These are phyloP conservation scores for Linnemannia hyalina DNA, from an alignment of 192 early-diverging fungal genomes.

Conservation along the genomic window DNA sequence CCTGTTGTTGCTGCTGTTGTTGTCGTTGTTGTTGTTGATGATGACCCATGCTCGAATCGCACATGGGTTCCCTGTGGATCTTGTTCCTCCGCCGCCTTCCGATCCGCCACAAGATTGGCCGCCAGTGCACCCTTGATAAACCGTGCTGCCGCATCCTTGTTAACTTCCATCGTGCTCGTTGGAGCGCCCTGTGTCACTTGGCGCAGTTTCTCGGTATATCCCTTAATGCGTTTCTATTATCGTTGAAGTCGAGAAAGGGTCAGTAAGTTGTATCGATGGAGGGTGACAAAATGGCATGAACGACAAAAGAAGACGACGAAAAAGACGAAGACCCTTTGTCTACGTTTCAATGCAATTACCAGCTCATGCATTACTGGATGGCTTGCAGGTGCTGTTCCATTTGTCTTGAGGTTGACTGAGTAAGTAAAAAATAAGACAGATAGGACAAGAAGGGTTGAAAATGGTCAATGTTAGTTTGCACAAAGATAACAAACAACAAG, in stretches of 20 bases:
- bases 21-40: background rate
- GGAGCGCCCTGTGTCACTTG: slow-evolving; percentile 29
- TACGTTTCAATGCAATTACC: slow-evolving; percentile 52
- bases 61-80: slow-evolving; percentile 20
- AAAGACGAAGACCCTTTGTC: background rate
- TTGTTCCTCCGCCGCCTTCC: slow-evolving; percentile 15
- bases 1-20: background rate
- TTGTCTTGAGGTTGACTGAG: slow-evolving; percentile 66
- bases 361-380: slow-evolving; percentile 71
- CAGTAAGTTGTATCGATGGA: background rate
- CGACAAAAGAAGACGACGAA: background rate
- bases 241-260: background rate
- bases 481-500: background rate
- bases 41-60: slow-evolving; percentile 1
- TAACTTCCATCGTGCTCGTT: slow-evolving; percentile 51
- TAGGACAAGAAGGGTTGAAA: background rate
- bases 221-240: slow-evolving; percentile 63
- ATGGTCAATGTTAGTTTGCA: background rate
- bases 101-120: slow-evolving; percentile 26
- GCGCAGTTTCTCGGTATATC: slow-evolving; percentile 32
- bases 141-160: slow-evolving; percentile 64
- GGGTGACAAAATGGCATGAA: background rate
- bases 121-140: slow-evolving; percentile 61
- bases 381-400: slow-evolving; percentile 63
- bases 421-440: slow-evolving; percentile 9